These are phyloP conservation scores for Neofusicoccum sp. DNA, from an alignment of 2,329 filamentous ascomycete genomes.

Conservation along the genomic window DNA sequence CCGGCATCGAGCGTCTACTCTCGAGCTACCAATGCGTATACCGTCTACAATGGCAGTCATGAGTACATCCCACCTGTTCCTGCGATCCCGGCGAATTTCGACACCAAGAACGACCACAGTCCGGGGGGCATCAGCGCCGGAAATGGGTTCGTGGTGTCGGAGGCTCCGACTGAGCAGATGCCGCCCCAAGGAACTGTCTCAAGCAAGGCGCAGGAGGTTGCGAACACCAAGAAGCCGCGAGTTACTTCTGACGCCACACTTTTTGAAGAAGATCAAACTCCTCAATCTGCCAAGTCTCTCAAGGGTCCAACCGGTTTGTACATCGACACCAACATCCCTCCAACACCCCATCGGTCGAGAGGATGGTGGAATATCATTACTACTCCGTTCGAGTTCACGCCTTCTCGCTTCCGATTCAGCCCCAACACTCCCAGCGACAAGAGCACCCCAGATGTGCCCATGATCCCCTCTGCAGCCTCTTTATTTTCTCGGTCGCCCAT, in stretches of 20 bases:
- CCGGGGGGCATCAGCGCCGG: conserved; percentile 6
- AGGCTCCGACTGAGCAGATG: not conserved
- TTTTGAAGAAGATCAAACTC: conserved; percentile 65
- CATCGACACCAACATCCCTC: conserved; percentile 40
- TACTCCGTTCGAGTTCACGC: conserved; percentile 60
- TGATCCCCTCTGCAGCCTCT: conserved; percentile 24
- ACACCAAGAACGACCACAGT: not conserved
- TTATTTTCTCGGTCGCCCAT: not conserved
- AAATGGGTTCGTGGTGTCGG: not conserved
- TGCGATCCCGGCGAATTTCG: conserved; percentile 17
- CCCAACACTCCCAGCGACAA: conserved; percentile 25
- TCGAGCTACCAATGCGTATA: conserved; percentile 45
- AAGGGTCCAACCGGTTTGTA: conserved; percentile 29
- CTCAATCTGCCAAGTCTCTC: conserved; percentile 19
- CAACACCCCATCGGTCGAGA: conserved; percentile 58
- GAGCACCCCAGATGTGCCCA: conserved; percentile 34
- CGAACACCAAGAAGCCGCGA: conserved; percentile 45
- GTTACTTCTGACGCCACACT: conserved; percentile 61
- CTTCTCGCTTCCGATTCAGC: conserved; percentile 37
- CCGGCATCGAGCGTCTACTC: conserved; percentile 63
- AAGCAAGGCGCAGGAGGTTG: conserved; percentile 49
- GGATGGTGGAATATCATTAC: conserved; percentile 79
- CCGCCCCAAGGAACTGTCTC: conserved; percentile 34
- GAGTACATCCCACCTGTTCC: conserved; percentile 51
- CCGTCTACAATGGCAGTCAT: conserved; percentile 27